Base-by-base conservation (phyloP, 495 filamentous ascomycete species). In the Glarea lozoyensis region DNA sequence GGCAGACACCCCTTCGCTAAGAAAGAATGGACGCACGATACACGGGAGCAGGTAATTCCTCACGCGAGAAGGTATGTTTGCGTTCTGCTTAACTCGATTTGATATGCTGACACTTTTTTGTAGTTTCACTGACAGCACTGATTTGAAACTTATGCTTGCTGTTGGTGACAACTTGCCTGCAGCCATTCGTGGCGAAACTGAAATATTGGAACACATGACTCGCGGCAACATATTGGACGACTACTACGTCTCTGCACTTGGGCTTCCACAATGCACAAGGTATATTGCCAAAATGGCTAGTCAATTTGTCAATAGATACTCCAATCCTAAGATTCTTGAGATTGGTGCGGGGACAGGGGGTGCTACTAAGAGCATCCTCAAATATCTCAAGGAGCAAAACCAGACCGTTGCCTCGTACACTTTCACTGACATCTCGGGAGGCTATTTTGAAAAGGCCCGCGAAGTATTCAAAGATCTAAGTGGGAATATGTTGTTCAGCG, bases 401-500 rank as follows among this genome's bases (percentile, higher is more conserved):
- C 13, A 18, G 10, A 56, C 42, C 17, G 64, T 61, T 41, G 13
- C 49, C 20, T 56, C 62, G 2, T 78, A 77, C 45, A 72, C 69
- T 0, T 77, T 49, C 43, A 74, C 74, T 0, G 66, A 78, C 42
- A 63, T 73, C 17, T 60, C 64, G 1, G 37, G 49, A 4, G 60
- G 44, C 4, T 67, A 65, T 42, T 70, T 78, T 42, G 60, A 60
- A 6, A 50, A 58, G 15, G 73, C 72, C 0, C 50, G 58, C 29
- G 61, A 73, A 25, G 60, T 61, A 7, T 70, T 77, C 37, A 52
- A 46, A 17, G 39, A 56, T 0, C 55, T 51, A 6, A 38, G 52
- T 0, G 18, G 57, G 24, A 60, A 57, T 5, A 66, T 78, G 59
- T 49, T 46, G 3, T 79, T 67, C 55, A 60, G 69, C 36, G 44